phyloP scores from a whole-genome alignment of 805 yeast genomes.

The Candida cerambycidarum region DNA sequence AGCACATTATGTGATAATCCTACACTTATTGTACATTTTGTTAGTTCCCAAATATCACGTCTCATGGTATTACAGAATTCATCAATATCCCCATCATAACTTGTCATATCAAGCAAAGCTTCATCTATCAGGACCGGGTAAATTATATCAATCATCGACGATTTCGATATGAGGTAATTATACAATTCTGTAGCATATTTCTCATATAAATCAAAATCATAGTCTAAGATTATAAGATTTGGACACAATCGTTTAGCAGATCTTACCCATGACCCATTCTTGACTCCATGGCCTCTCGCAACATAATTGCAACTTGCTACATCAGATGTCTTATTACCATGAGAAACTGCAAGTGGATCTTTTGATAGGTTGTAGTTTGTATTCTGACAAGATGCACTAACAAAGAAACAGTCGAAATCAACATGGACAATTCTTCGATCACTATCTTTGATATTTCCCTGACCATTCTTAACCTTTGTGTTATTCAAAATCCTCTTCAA shows the following conservation, averaged over 20 bases:
- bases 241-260: conserved; percentile 69
- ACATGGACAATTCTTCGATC: conserved; percentile 61
- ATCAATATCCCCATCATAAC: conserved; percentile 15
- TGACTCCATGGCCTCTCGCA: conserved; percentile 76
- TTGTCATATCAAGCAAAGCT: conserved; percentile 69
- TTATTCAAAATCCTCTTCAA: conserved; percentile 44
- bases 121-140: conserved; percentile 92
- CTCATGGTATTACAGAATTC: conserved; percentile 37
- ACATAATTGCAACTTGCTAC: conserved; percentile 90
- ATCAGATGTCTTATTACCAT: conserved; percentile 66
- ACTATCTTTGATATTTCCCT: conserved; percentile 6
- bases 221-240: conserved; percentile 57
- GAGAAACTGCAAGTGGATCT: conserved; percentile 62
- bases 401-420: conserved; percentile 95
- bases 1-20: conserved; percentile 77
- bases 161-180: conserved; percentile 48
- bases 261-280: conserved; percentile 88
- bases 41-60: conserved; percentile 37
- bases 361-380: conserved; percentile 51
- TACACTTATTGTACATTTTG: conserved; percentile 71
- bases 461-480: not conserved
- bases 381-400: conserved; percentile 70
- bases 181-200: conserved; percentile 63
- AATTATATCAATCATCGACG: conserved; percentile 47
- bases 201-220: conserved; percentile 76